phyloP scores from a whole-genome alignment of 1,139 yeast genomes.

The Taphrina sp. region DNA sequence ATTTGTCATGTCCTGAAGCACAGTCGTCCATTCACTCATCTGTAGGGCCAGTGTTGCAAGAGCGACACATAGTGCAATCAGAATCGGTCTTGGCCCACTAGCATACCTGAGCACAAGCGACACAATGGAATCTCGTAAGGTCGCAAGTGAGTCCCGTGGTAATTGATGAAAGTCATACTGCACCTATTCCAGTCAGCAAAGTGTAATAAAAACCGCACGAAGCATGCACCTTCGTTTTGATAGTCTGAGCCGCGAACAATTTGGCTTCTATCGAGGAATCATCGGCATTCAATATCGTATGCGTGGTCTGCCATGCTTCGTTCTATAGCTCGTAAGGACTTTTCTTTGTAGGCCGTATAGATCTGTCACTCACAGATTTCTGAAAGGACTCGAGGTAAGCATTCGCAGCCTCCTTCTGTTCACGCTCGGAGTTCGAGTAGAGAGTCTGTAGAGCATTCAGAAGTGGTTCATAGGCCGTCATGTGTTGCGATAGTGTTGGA shows the following conservation, averaged over 20 bases:
- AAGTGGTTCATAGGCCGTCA: conserved; percentile 15
- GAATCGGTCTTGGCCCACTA: conserved; percentile 54
- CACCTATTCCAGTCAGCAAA: too few species aligned
- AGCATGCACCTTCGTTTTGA: conserved; percentile 61
- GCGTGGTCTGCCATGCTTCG: conserved; percentile 48
- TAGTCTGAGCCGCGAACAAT: conserved; percentile 86
- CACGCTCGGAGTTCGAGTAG: conserved; percentile 56
- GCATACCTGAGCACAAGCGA: conserved; percentile 55
- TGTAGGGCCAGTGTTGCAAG: conserved; percentile 81
- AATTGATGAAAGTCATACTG: conserved; percentile 81
- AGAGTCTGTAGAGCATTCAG: conserved; percentile 59
- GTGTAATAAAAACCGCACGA: too few species aligned
- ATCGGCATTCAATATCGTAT: conserved; percentile 42
- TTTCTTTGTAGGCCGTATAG: not conserved
- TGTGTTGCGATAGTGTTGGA: too few species aligned
- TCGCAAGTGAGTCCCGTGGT: conserved; percentile 54
- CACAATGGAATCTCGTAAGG: conserved; percentile 62
- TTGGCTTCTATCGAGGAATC: conserved; percentile 53
- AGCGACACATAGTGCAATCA: conserved; percentile 78
- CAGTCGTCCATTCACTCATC: conserved; percentile 66
- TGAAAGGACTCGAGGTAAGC: conserved; percentile 75
- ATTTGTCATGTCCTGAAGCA: conserved; percentile 64
- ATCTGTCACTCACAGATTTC: conserved; percentile 52
- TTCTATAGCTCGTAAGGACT: conserved; percentile 38
- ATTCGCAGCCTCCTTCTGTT: conserved; percentile 60